Evolutionary conservation across 345 rosid species (phyloP).

Genomic region (Pelargonium nanum): DNA sequence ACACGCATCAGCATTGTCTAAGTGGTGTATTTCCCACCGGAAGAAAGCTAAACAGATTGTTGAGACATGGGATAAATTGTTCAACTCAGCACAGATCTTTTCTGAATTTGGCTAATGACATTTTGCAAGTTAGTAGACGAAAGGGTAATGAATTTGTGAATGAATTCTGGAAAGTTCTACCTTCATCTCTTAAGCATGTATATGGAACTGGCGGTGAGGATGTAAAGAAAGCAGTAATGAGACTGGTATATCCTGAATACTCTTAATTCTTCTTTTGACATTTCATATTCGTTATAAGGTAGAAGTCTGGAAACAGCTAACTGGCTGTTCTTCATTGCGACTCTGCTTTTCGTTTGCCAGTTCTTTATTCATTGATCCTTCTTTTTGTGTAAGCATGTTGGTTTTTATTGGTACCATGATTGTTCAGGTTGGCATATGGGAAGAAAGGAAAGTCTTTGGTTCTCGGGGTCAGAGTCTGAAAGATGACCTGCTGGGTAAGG

Average conservation of each 20-base stretch:
- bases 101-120: constrained; percentile 67
- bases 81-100: constrained; percentile 59
- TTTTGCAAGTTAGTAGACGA: constrained; percentile 63
- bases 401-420: constrained; percentile 5
- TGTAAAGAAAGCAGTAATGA: constrained; percentile 47
- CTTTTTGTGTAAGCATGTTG: constrained; percentile 1
- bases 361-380: constrained; percentile 1
- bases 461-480: constrained; percentile 54
- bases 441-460: constrained; percentile 66
- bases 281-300: neutral
- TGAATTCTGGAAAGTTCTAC: constrained; percentile 76
- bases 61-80: constrained; percentile 59
- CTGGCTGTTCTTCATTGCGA: neutral
- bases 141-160: constrained; percentile 73
- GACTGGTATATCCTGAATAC: constrained; percentile 29
- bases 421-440: constrained; percentile 65
- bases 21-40: constrained; percentile 59
- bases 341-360: neutral
- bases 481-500: constrained; percentile 53
- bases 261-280: neutral
- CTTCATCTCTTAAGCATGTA: constrained; percentile 42
- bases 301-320: no score
- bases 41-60: constrained; percentile 67
- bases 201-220: constrained; percentile 45
- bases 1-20: constrained; percentile 47